A percentile compares a stretch with the other conserved stretches of the same genome.
These are phyloP conservation scores for Calendula officinalis DNA, from an alignment of 129 eudicot genomes.

Conservation along the genomic window DNA sequence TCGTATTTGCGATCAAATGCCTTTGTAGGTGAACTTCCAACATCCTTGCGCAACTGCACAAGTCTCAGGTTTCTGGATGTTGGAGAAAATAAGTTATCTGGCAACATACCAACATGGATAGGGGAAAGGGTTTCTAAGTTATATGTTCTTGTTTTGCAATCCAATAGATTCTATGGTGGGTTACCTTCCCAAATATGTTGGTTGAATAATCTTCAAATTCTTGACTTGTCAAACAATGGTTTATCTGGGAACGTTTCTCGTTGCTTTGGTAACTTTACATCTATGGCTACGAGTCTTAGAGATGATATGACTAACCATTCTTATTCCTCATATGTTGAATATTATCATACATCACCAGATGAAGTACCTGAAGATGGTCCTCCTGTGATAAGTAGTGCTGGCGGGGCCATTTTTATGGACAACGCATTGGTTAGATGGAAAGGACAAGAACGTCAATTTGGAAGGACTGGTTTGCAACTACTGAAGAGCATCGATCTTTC, in stretches of 20 bases:
- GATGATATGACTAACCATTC: neutral
- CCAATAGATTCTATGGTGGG: constrained; percentile 24
- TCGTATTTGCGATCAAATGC: constrained; percentile 14
- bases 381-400: too few relatives aligned
- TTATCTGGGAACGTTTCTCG: constrained; percentile 28
- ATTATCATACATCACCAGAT: neutral
- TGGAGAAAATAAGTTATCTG: constrained; percentile 24
- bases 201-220: constrained; percentile 22
- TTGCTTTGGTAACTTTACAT: constrained; percentile 21
- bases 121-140: constrained; percentile 21
- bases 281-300: constrained; percentile 6
- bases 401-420: neutral
- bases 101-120: constrained; percentile 34
- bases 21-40: constrained; percentile 32
- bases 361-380: too few relatives aligned
- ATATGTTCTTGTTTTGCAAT: constrained; percentile 23
- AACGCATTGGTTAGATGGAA: constrained; percentile 27
- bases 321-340: neutral
- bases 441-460: constrained; percentile 15
- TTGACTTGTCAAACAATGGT: constrained; percentile 33
- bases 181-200: constrained; percentile 27
- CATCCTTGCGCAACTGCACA: constrained; percentile 25
- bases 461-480: constrained; percentile 12
- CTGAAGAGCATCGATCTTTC: constrained; percentile 37
- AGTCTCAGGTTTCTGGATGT: constrained; percentile 25